Evolutionary conservation across 129 eudicot genomes (phyloP).

Genomic region (Oenanthe sinensis): DNA sequence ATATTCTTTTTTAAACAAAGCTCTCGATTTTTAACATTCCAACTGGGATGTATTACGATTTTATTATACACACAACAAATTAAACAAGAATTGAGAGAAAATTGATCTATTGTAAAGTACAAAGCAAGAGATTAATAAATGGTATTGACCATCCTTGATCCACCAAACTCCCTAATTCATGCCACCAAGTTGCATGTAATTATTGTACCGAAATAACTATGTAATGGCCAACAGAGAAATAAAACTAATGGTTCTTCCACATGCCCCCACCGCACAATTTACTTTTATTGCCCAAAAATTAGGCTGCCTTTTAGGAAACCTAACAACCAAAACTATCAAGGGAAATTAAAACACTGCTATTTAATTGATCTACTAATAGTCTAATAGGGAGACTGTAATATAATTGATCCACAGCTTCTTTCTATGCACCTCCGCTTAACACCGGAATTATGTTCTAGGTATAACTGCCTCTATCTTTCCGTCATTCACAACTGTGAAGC

Average conservation of each 20-base stretch:
- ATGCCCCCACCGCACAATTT: neutral
- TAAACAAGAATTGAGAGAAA: too few species aligned
- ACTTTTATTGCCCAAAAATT: neutral
- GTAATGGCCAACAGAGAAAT: neutral
- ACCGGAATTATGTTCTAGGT: neutral
- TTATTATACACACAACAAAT: neutral
- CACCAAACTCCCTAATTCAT: neutral
- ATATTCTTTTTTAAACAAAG: too few species aligned
- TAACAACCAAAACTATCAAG: neutral
- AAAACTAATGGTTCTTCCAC: neutral
- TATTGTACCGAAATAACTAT: neutral
- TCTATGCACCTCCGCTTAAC: neutral
- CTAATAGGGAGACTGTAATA: neutral
- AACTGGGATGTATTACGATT: neutral
- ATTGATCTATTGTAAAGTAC: neutral
- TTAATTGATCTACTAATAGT: neutral
- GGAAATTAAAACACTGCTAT: neutral
- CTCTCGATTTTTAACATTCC: too few species aligned
- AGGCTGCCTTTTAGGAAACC: constrained; percentile 5
- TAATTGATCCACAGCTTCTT: neutral
- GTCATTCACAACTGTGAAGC: constrained; percentile 3
- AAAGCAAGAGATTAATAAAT: too few species aligned
- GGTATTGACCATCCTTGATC: neutral
- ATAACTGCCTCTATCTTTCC: constrained; percentile 8
- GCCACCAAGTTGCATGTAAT: neutral